Evolutionary conservation across 2,329 filamentous ascomycete species (phyloP).

Genomic region (Hypomyces perniciosus): DNA sequence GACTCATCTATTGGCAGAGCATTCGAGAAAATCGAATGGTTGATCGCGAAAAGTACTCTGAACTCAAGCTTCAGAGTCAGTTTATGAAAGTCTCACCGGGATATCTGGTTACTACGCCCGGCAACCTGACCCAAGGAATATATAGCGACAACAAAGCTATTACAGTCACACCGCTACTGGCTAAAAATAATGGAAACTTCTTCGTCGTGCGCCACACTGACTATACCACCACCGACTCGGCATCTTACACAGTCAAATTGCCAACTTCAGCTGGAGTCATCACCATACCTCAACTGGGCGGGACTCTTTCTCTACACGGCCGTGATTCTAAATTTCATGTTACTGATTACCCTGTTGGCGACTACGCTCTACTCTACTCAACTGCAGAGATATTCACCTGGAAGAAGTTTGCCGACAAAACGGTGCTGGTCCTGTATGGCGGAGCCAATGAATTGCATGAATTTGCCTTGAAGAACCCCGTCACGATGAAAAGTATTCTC

Average conservation of each 20-base stretch:
- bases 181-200: constrained; percentile 50
- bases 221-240: constrained; percentile 53
- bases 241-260: constrained; percentile 58
- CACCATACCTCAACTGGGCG: constrained; percentile 53
- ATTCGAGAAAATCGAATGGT: constrained; percentile 67
- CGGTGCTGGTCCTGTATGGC: constrained; percentile 58
- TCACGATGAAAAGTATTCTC: constrained; percentile 15
- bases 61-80: constrained; percentile 69
- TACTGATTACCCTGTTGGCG: constrained; percentile 58
- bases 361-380: constrained; percentile 57
- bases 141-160: constrained; percentile 48
- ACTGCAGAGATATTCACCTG: constrained; percentile 66
- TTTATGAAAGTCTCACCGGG: constrained; percentile 68
- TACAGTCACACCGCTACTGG: constrained; percentile 56
- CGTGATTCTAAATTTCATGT: constrained; percentile 64
- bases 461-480: constrained; percentile 38
- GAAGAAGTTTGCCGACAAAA: constrained; percentile 56
- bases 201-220: constrained; percentile 63
- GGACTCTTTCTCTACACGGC: constrained; percentile 51
- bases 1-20: constrained; percentile 7
- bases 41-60: constrained; percentile 69
- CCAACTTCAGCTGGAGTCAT: constrained; percentile 52
- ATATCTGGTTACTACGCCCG: constrained; percentile 56
- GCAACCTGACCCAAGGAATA: constrained; percentile 42
- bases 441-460: constrained; percentile 58